phyloP scores from a whole-genome alignment of 2,329 filamentous ascomycete species.

The Dothistroma pini region DNA sequence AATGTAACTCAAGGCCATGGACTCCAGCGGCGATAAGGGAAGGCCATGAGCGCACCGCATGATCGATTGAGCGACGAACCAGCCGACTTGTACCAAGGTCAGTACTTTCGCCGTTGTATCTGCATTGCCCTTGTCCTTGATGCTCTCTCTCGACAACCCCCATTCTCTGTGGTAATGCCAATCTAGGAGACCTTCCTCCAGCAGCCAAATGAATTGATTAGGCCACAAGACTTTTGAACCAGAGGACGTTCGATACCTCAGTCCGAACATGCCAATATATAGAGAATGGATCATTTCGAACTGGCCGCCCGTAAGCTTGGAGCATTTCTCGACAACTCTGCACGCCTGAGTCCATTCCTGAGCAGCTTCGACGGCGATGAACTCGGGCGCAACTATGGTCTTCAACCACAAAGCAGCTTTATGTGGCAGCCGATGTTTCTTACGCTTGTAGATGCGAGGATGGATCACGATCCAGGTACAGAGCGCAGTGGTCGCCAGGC shows the following conservation, averaged over 20 bases:
- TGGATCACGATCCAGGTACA: constrained; percentile 39
- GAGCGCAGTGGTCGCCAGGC: constrained; percentile 35
- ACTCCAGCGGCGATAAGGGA: constrained; percentile 36
- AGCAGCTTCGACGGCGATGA: constrained; percentile 35
- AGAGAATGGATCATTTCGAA: constrained; percentile 34
- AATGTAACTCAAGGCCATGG: constrained; percentile 39
- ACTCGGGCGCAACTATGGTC: constrained; percentile 36
- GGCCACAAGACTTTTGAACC: constrained; percentile 35
- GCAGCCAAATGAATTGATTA: constrained; percentile 34
- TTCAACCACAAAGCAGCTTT: constrained; percentile 33
- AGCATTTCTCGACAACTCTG: constrained; percentile 30
- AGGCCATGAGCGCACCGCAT: constrained; percentile 33
- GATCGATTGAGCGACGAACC: constrained; percentile 35
- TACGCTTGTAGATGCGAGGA: constrained; percentile 33
- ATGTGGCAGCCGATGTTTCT: constrained; percentile 20
- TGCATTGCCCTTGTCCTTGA: constrained; percentile 37
- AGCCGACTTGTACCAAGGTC: constrained; percentile 31
- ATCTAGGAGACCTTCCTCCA: constrained; percentile 29
- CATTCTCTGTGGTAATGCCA: constrained; percentile 30
- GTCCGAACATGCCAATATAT: constrained; percentile 36
- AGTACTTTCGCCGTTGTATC: constrained; percentile 33
- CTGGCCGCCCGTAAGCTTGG: constrained; percentile 23
- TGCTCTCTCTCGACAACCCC: constrained; percentile 29
- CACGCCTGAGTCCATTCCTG: constrained; percentile 37
- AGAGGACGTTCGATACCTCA: constrained; percentile 29